Evolutionary conservation across 495 filamentous ascomycete species (phyloP).

Genomic region (Hyaloscypha finlandica): DNA sequence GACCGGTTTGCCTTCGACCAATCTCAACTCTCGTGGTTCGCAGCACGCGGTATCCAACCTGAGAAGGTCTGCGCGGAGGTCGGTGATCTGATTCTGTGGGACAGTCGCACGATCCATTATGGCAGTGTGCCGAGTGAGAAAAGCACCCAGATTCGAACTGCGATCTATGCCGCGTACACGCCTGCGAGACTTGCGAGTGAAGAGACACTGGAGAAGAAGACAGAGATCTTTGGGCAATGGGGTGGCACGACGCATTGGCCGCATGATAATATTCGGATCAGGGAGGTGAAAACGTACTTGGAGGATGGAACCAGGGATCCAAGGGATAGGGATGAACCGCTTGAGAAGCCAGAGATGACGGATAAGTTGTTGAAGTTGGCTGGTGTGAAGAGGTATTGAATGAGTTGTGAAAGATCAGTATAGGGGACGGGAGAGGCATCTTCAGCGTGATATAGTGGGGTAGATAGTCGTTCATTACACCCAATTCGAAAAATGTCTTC

Average conservation of each 20-base stretch:
- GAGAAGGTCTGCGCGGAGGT: slow-evolving; percentile 43
- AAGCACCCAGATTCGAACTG: slow-evolving; percentile 38
- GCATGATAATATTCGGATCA: slow-evolving; percentile 35
- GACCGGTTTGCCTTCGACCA: slow-evolving; percentile 38
- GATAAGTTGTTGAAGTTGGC: slow-evolving; percentile 23
- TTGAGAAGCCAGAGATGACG: slow-evolving; percentile 18
- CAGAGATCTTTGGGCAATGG: slow-evolving; percentile 39
- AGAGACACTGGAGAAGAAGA: slow-evolving; percentile 39
- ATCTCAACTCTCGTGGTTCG: slow-evolving; percentile 41
- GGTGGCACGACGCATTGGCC: slow-evolving; percentile 46
- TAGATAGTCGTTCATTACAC: too few species aligned
- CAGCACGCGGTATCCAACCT: slow-evolving; percentile 34
- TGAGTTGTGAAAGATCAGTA: not conserved
- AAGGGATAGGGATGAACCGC: slow-evolving; percentile 9
- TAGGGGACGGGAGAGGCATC: too few species aligned
- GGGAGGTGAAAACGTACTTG: not conserved
- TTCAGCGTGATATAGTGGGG: too few species aligned
- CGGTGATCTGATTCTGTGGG: slow-evolving; percentile 48
- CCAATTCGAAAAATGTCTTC: too few species aligned
- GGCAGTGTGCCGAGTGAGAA: slow-evolving; percentile 5
- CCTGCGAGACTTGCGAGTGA: slow-evolving; percentile 39
- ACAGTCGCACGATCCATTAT: slow-evolving; percentile 45
- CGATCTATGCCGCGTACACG: slow-evolving; percentile 44
- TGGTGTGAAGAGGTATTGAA: slow-evolving; percentile 19
- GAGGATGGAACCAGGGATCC: slow-evolving; percentile 14